Conservation (phyloP, 257 asterid species). For the Solanum megistacrolobum region DNA sequence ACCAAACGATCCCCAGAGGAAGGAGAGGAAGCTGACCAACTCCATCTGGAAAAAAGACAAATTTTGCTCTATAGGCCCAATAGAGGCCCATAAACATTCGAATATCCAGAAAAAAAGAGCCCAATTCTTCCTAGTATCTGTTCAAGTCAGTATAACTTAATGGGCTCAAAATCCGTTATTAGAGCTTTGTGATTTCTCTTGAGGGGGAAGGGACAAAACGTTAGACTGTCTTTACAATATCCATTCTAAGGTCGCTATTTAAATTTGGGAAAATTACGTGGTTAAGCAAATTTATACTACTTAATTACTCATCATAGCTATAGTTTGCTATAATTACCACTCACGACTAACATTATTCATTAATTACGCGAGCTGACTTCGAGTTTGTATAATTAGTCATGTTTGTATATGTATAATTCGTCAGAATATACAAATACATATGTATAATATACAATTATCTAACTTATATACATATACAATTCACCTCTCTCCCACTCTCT, state of each 20-base stretch:
- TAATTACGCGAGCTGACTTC: too few species aligned
- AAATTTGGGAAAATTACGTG: too few species aligned
- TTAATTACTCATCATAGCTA: too few species aligned
- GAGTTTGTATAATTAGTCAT: too few species aligned
- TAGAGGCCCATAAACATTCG: background rate
- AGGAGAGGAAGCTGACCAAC: background rate
- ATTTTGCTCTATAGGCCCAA: background rate
- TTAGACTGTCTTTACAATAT: background rate
- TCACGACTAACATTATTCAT: too few species aligned
- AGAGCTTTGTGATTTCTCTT: background rate
- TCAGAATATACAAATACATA: too few species aligned
- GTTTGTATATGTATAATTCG: too few species aligned
- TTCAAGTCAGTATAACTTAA: background rate
- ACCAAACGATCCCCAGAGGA: background rate
- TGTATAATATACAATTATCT: too few species aligned
- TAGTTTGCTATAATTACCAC: too few species aligned
- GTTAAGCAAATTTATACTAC: too few species aligned
- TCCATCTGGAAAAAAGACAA: background rate
- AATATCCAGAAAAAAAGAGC: background rate
- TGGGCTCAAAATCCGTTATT: background rate
- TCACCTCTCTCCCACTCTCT: too few species aligned
- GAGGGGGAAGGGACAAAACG: background rate
- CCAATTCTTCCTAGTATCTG: background rate
- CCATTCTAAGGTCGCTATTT: background rate
- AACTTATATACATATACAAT: too few species aligned